Evolutionary conservation across 441 rosid species (phyloP), one percentile per base, ranked within the genome.

Genomic region (Pelargonium citronellum): DNA sequence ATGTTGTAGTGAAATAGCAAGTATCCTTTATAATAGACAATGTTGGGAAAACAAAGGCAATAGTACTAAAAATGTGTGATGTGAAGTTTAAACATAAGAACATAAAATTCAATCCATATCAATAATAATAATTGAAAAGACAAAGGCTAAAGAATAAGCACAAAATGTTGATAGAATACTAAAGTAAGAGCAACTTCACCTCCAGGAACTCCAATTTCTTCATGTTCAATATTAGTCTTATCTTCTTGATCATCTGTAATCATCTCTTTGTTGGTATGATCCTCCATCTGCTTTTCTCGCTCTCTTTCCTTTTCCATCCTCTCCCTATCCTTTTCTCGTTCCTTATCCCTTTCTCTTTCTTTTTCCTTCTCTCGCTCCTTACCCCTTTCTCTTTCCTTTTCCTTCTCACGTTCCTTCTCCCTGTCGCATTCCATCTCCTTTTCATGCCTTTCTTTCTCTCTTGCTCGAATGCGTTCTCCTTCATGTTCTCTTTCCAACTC

Each of bases 391-490:
- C 43, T 76, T 65, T 74, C 34, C 43, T 57, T 57, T 17, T 57
- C 63, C 20, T 57, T 57, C 20, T 57, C 63, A 3, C 63, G 63
- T 1, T 71, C 79, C 49, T 71, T 68, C 22, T 80, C 90, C 67
- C 72, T 85, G 66, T 83, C 92, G 58, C 67, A 81, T 34, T 85
- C 86, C 81, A 80, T 84, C 78, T 82, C 87, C 71, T 75, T 82
- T 73, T 82, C 84, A 55, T 79, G 79, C 69, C 82, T 79, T 57
- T 85, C 89, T 76, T 78, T 92, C 77, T 89, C 97, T 71, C 86
- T 86, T 57, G 53, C 79, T 58, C 83, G 76, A 69, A 72, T 80
- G 64, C 82, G 82, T 24, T 86, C 88, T 65, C 64, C 78, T 58
- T 80, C 87, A 62, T 68, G 82, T 66, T 80, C 89, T 69, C 71